Evolutionary conservation across 352 stramenopile genomes (phyloP).

Genomic region (Sclerospora graminicola): DNA sequence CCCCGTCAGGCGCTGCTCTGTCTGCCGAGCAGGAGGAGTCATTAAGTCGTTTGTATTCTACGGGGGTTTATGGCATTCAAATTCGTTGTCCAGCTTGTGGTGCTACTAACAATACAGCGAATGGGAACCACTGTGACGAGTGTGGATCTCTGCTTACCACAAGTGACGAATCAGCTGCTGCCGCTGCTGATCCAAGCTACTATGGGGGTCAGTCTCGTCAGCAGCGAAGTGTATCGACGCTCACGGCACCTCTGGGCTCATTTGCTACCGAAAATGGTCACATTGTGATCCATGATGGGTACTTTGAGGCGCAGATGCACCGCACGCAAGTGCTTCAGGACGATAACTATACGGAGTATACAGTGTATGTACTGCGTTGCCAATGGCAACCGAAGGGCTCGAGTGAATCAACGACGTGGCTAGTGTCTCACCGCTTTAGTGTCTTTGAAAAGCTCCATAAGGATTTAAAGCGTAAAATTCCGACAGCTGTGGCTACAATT

Average conservation of each 20-base stretch:
- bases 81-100: slow-evolving; percentile 80
- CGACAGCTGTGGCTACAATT: slow-evolving; percentile 20
- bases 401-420: slow-evolving; percentile 21
- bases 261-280: slow-evolving; percentile 69
- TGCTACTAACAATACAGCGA: slow-evolving; percentile 82
- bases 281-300: slow-evolving; percentile 81
- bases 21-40: slow-evolving; percentile 78
- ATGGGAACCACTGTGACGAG: slow-evolving; percentile 81
- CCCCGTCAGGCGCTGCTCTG: slow-evolving; percentile 47
- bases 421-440: slow-evolving; percentile 26
- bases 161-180: slow-evolving; percentile 42
- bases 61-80: slow-evolving; percentile 74
- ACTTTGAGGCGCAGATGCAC: slow-evolving; percentile 78
- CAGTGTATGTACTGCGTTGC: slow-evolving; percentile 81
- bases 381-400: slow-evolving; percentile 64
- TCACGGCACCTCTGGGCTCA: slow-evolving; percentile 62
- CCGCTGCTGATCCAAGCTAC: slow-evolving; percentile 33
- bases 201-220: slow-evolving; percentile 53
- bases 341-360: slow-evolving; percentile 86
- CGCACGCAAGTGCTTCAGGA: slow-evolving; percentile 79
- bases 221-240: slow-evolving; percentile 41
- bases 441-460: slow-evolving; percentile 29
- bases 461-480: slow-evolving; percentile 26
- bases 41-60: slow-evolving; percentile 63
- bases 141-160: slow-evolving; percentile 79